Conservation (phyloP, 768 basidiomycete genomes). For the Phlegmacium glaucopus region DNA sequence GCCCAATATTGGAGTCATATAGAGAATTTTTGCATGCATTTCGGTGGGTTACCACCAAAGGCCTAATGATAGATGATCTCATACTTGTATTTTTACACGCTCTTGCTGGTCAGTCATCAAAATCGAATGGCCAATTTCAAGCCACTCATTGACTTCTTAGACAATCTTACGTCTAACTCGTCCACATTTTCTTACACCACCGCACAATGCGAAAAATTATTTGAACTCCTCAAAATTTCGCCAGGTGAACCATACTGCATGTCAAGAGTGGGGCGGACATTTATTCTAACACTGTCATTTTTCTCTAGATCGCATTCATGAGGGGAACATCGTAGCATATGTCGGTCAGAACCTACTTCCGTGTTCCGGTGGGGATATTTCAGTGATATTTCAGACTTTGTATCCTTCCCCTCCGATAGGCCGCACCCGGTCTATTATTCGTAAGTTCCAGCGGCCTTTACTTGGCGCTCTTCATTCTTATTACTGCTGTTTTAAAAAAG, state of each 20-base stretch:
- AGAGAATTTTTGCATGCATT: conserved; percentile 61
- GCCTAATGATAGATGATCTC: conserved; percentile 47
- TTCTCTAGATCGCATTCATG: conserved; percentile 23
- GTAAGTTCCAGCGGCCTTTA: conserved; percentile 26
- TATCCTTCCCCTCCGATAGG: conserved; percentile 42
- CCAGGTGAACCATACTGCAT: conserved; percentile 17
- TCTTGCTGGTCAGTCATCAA: conserved; percentile 40
- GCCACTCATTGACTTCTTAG: conserved; percentile 20
- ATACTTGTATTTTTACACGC: conserved; percentile 54
- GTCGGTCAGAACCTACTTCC: too few species aligned
- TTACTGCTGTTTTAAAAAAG: conserved; percentile 26
- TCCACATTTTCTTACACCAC: conserved; percentile 60
- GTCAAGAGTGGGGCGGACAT: too few species aligned
- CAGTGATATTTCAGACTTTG: conserved; percentile 21
- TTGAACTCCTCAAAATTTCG: conserved; percentile 44
- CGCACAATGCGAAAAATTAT: conserved; percentile 43
- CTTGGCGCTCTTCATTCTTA: neutral
- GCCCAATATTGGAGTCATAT: conserved; percentile 61
- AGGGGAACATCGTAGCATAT: conserved; percentile 23
- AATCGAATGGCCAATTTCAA: neutral
- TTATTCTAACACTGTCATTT: neutral
- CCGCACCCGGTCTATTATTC: conserved; percentile 45
- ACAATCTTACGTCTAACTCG: conserved; percentile 56
- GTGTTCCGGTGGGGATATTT: too few species aligned
- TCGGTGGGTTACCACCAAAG: conserved; percentile 27